phyloP scores from a whole-genome alignment of 768 basidiomycete species.

The Holtermanniella nyarrowii region DNA sequence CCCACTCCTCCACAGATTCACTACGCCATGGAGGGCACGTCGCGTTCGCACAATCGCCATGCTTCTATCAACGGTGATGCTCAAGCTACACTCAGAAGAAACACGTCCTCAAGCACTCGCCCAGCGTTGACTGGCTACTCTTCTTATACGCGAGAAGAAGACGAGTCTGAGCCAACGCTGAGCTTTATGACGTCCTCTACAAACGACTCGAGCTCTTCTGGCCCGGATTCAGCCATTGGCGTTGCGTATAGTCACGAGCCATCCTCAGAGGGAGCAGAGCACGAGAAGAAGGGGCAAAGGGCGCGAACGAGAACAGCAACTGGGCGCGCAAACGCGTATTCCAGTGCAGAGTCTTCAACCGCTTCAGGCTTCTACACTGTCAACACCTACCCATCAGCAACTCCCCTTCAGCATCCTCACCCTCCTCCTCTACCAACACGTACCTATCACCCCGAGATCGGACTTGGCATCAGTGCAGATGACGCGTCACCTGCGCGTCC shows the following conservation, averaged over 20 bases:
- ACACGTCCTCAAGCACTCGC: neutral
- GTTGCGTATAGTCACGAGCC: slow-evolving; percentile 16
- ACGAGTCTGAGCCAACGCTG: slow-evolving; percentile 15
- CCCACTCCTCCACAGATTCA: slow-evolving; percentile 9
- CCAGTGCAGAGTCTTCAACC: slow-evolving; percentile 26
- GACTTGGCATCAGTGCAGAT: slow-evolving; percentile 23
- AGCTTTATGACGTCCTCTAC: slow-evolving; percentile 31
- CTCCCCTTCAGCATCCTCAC: slow-evolving; percentile 20
- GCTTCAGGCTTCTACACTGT: slow-evolving; percentile 23
- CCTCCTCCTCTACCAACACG: slow-evolving; percentile 28
- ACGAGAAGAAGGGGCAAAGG: slow-evolving; percentile 10
- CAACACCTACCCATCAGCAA: slow-evolving; percentile 18
- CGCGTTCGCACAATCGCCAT: slow-evolving; percentile 2
- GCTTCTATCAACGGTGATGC: slow-evolving; percentile 19
- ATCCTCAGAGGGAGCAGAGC: slow-evolving; percentile 12
- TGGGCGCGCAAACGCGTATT: slow-evolving; percentile 26
- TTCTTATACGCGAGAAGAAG: slow-evolving; percentile 6
- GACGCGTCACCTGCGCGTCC: slow-evolving; percentile 4
- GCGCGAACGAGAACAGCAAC: slow-evolving; percentile 16
- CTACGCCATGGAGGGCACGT: slow-evolving; percentile 7
- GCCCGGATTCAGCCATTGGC: slow-evolving; percentile 22
- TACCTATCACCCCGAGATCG: slow-evolving; percentile 10
- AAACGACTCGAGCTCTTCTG: slow-evolving; percentile 23
- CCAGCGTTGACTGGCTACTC: neutral
- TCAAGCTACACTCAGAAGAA: slow-evolving; percentile 19